These are phyloP conservation scores for Thelonectria blattea DNA, from an alignment of 2,329 filamentous ascomycete genomes.

Conservation along the genomic window DNA sequence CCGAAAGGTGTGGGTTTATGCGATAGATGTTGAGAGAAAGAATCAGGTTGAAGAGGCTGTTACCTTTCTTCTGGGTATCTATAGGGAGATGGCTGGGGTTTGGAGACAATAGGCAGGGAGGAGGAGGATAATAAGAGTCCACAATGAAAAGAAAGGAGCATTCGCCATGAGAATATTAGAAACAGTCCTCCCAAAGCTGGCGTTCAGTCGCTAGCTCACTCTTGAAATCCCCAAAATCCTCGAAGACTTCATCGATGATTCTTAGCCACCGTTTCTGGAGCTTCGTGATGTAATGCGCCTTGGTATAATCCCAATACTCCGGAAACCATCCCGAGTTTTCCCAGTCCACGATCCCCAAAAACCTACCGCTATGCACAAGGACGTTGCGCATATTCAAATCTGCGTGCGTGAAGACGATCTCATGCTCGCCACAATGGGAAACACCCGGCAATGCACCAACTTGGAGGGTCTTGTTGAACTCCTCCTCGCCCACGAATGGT, in stretches of 20 bases:
- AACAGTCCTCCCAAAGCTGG: background rate
- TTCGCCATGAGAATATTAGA: too few relatives aligned
- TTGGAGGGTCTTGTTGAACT: slow-evolving; percentile 20
- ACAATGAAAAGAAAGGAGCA: too few relatives aligned
- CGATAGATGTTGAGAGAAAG: too few relatives aligned
- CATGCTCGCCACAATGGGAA: background rate
- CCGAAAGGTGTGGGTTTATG: too few relatives aligned
- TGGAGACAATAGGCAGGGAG: too few relatives aligned
- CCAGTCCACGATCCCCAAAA: slow-evolving; percentile 22
- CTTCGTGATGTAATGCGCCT: background rate
- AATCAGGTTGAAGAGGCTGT: too few relatives aligned
- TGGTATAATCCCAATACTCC: slow-evolving; percentile 20
- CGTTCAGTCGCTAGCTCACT: background rate
- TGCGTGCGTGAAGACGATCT: slow-evolving; percentile 26
- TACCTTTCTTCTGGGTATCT: too few relatives aligned
- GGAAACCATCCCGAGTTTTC: slow-evolving; percentile 24
- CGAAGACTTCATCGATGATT: background rate
- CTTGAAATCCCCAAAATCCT: background rate
- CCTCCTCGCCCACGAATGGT: slow-evolving; percentile 17
- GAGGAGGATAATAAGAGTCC: too few relatives aligned
- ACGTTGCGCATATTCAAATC: slow-evolving; percentile 26
- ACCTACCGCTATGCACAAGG: slow-evolving; percentile 17
- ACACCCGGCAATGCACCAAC: background rate
- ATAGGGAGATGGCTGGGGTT: too few relatives aligned
- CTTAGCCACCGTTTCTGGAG: background rate